Percentiles rank a stretch among this genome's conserved stretches.
These are phyloP conservation scores for Fomitopsis pinicola DNA, from an alignment of 1,284 basidiomycete genomes.

Conservation along the genomic window DNA sequence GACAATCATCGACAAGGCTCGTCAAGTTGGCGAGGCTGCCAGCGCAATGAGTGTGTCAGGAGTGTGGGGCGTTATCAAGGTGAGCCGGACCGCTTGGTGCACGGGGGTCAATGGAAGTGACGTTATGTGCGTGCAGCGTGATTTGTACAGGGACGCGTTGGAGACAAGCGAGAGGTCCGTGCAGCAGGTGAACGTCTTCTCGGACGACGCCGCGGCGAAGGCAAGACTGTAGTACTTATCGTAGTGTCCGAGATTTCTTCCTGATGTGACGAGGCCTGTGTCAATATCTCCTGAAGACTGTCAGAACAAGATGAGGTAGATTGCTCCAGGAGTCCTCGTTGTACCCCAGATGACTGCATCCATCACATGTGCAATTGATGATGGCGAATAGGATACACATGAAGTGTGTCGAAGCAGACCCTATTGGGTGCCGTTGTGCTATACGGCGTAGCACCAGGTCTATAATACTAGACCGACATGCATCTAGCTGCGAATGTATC, in stretches of 20 bases:
- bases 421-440: neutral
- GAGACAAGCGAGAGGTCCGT: slow-evolving; percentile 28
- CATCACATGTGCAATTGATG: too few relatives aligned
- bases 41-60: slow-evolving; percentile 46
- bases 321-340: too few relatives aligned
- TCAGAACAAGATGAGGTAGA: too few relatives aligned
- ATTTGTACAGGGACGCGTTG: slow-evolving; percentile 35
- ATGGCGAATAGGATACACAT: too few relatives aligned
- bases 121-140: slow-evolving; percentile 27
- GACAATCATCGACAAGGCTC: slow-evolving; percentile 60
- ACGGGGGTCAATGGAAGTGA: neutral
- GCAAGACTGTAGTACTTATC: slow-evolving; percentile 25
- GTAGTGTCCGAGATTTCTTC: neutral
- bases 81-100: slow-evolving; percentile 10
- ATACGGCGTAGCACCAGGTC: neutral
- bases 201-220: slow-evolving; percentile 30
- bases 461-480: too few relatives aligned
- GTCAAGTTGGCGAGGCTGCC: slow-evolving; percentile 52
- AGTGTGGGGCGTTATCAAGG: slow-evolving; percentile 68
- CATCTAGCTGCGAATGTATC: neutral
- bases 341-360: too few relatives aligned
- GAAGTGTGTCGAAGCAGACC: too few relatives aligned
- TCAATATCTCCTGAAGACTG: too few relatives aligned
- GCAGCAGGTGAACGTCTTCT: slow-evolving; percentile 16
- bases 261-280: too few relatives aligned